Evolutionary conservation across 169 alveolate species (phyloP), one percentile per base, ranked within the genome.

Genomic region (Plasmodium ovale): DNA sequence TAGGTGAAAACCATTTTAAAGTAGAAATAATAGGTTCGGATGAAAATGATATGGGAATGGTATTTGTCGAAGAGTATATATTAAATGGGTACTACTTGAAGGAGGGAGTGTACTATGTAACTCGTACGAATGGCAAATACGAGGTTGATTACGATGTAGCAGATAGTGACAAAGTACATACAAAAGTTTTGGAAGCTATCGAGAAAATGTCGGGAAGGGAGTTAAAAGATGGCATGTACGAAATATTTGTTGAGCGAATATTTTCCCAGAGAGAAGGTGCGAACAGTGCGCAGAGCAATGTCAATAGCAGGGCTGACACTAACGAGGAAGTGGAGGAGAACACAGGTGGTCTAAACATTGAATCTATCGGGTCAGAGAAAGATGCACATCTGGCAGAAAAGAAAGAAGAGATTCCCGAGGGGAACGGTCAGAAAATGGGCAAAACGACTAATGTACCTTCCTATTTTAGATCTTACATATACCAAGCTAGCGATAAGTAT

Each of bases 151-250:
- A 67, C 44, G 12, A 25, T 44, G 0, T 23, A 10, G 29, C 23
- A 3, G 77, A 54, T 10, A 25, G 62, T 60, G 39, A 62, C 25
- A 33, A n/a, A 6, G 1, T 35, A 5, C 29, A 35, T 2, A 3
- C 49, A 37, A 35, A 37, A 16, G 88, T 27, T 25, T 39, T 77
- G 19, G 74, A 77, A 29, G 33, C 59, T 9, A 33, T 77, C 9
- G 3, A 60, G 10, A 59, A 39, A 25, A 27, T 64, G 39, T 42
- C 68, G 5, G 77, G 77, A 21, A 60, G 35, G 23, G 47, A 60
- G 37, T 47, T 77, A 56, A 10, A 10, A n/a, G n/a, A n/a, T n/a
- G n/a, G n/a, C n/a, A n/a, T n/a, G n/a, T n/a, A n/a, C n/a, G n/a
- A n/a, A n/a, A n/a, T n/a, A n/a, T n/a, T n/a, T n/a, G n/a, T n/a